Conservation (phyloP, 345 rosid genomes). For the Cochlearia excelsa region DNA sequence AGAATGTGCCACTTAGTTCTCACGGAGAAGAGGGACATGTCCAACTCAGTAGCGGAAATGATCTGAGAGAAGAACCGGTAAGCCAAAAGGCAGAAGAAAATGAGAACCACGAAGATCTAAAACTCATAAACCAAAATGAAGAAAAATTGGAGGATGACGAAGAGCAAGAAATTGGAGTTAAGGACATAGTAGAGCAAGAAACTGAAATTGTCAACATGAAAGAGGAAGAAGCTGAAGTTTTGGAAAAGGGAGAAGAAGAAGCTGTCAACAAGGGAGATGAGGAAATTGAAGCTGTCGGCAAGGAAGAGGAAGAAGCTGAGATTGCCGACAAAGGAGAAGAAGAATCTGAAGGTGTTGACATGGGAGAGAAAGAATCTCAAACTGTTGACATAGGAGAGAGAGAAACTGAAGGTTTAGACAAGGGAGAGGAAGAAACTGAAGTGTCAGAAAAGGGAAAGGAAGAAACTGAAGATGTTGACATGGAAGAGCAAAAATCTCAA, state of each 20-base stretch:
- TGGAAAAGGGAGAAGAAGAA: no score
- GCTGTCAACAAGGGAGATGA: no score
- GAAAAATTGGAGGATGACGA: constrained; percentile 1
- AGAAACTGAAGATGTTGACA: not conserved
- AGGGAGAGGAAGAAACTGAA: no score
- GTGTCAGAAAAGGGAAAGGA: not conserved
- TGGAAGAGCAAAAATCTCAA: not conserved
- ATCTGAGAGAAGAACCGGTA: constrained; percentile 2
- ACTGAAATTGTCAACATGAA: no score
- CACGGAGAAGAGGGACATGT: constrained; percentile 17
- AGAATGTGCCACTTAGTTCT: constrained; percentile 6
- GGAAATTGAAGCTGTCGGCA: not conserved
- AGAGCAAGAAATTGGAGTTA: no score
- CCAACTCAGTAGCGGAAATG: constrained; percentile 8
- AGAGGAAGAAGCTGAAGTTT: not conserved
- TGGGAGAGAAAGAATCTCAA: no score
- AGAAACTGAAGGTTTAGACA: no score
- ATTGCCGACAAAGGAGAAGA: not conserved
- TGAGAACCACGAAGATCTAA: constrained; percentile 2
- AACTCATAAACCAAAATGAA: constrained; percentile 9
- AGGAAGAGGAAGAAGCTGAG: not conserved
- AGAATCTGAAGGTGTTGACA: constrained; percentile 8
- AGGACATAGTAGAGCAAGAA: no score
- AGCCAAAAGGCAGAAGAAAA: constrained; percentile 14
- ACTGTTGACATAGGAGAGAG: no score